Evolutionary conservation across 805 yeast genomes (phyloP).

Genomic region (Alloascoidea hylecoeti): DNA sequence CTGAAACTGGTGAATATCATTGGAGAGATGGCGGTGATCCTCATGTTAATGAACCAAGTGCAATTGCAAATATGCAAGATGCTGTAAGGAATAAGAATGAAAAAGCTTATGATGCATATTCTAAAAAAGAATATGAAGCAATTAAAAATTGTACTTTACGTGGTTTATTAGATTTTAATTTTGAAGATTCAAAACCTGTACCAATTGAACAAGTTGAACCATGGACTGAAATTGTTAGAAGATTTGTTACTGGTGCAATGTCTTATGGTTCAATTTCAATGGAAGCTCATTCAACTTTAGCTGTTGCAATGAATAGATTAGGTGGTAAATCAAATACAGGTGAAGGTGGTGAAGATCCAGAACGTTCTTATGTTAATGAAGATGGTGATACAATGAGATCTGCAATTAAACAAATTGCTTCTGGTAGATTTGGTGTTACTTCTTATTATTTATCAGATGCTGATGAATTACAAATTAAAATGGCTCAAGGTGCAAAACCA

Average conservation of each 20-base stretch:
- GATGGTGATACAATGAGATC: conserved; percentile 98
- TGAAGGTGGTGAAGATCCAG: conserved; percentile 98
- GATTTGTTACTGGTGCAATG: conserved; percentile 99
- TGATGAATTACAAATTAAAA: conserved; percentile 93
- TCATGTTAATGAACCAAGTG: conserved; percentile 88
- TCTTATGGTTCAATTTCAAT: conserved; percentile 96
- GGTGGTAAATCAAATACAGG: conserved; percentile 98
- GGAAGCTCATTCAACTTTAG: conserved; percentile 96
- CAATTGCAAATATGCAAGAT: conserved; percentile 91
- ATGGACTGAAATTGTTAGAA: conserved; percentile 96
- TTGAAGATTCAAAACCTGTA: conserved; percentile 50
- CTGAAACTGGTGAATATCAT: conserved; percentile 95
- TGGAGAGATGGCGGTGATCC: conserved; percentile 99
- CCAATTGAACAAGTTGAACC: conserved; percentile 98
- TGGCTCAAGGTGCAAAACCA: conserved; percentile 99
- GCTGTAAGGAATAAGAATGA: conserved; percentile 97
- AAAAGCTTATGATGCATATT: conserved; percentile 79
- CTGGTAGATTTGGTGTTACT: conserved; percentile 97
- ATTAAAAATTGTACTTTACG: conserved; percentile 86
- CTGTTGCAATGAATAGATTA: conserved; percentile 95
- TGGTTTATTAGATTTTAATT: conserved; percentile 88
- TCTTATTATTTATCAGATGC: conserved; percentile 91
- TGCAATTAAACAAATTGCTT: conserved; percentile 96
- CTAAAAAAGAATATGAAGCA: conserved; percentile 84
- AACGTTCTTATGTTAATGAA: conserved; percentile 62